phyloP scores from a whole-genome alignment of 371 early-diverging fungal genomes.

The Apophysomyces sp. region DNA sequence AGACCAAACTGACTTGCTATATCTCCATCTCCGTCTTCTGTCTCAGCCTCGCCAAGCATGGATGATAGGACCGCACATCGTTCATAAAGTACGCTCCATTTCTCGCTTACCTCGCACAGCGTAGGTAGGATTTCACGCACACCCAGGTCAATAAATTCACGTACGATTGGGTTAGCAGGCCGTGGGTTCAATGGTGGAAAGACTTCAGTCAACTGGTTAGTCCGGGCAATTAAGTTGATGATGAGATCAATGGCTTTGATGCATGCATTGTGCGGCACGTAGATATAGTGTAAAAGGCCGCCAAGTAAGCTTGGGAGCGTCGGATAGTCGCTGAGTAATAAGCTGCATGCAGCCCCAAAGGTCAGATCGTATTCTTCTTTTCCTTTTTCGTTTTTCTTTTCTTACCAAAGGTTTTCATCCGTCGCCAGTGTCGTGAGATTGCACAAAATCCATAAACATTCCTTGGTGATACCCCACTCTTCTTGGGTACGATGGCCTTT shows the following conservation, averaged over 20 bases:
- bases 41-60: neutral
- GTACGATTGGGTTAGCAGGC: conserved; percentile 17
- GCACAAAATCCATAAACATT: conserved; percentile 55
- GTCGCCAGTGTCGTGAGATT: conserved; percentile 49
- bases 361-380: neutral
- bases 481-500: conserved; percentile 17
- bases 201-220: conserved; percentile 7
- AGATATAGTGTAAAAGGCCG: conserved; percentile 10
- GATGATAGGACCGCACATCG: neutral
- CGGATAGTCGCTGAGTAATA: conserved; percentile 15
- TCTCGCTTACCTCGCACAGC: neutral
- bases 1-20: conserved; percentile 34
- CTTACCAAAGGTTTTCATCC: conserved; percentile 29
- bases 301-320: conserved; percentile 12
- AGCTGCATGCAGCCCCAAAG: conserved; percentile 6
- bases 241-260: conserved; percentile 24
- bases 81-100: neutral
- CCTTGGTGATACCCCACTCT: conserved; percentile 58
- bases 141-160: conserved; percentile 7
- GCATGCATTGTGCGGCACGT: conserved; percentile 15
- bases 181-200: neutral
- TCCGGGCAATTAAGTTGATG: conserved; percentile 16
- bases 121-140: neutral
- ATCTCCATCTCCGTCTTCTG: neutral
- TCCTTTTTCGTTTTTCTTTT: neutral